These are phyloP conservation scores for Pichia sp. DNA, from an alignment of 1,139 yeast genomes.

Conservation along the genomic window DNA sequence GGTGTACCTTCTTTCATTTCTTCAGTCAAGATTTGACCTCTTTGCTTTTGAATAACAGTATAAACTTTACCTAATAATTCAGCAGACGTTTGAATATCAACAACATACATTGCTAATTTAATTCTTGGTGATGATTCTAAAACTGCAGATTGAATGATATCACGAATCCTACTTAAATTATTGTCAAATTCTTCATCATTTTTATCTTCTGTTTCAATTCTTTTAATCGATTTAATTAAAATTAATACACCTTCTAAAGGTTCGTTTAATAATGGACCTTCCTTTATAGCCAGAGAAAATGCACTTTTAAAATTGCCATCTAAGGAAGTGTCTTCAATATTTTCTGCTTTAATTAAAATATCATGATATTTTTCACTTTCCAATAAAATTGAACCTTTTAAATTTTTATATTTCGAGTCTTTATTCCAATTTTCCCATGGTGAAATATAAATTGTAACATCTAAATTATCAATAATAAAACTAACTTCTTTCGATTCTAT, in stretches of 20 bases:
- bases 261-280: constrained; percentile 88
- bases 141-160: constrained; percentile 62
- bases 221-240: constrained; percentile 43
- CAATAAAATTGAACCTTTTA: constrained; percentile 1
- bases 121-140: constrained; percentile 82
- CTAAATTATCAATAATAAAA: constrained; percentile 31
- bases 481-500: constrained; percentile 32
- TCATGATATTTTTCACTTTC: constrained; percentile 41
- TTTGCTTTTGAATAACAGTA: constrained; percentile 84
- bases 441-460: constrained; percentile 25
- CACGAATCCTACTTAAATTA: constrained; percentile 67
- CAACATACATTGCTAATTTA: constrained; percentile 85
- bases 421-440: constrained; percentile 4
- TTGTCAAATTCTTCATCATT: constrained; percentile 45
- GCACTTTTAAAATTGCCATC: constrained; percentile 54
- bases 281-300: constrained; percentile 72
- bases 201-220: constrained; percentile 32
- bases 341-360: constrained; percentile 69
- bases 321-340: constrained; percentile 32
- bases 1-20: constrained; percentile 99
- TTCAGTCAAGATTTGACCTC: constrained; percentile 80
- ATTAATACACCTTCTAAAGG: constrained; percentile 79
- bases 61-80: constrained; percentile 95
- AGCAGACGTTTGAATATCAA: constrained; percentile 92
- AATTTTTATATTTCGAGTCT: background rate